These are phyloP conservation scores for Canavalia ensiformis DNA, from an alignment of 306 rosid genomes.

Conservation along the genomic window DNA sequence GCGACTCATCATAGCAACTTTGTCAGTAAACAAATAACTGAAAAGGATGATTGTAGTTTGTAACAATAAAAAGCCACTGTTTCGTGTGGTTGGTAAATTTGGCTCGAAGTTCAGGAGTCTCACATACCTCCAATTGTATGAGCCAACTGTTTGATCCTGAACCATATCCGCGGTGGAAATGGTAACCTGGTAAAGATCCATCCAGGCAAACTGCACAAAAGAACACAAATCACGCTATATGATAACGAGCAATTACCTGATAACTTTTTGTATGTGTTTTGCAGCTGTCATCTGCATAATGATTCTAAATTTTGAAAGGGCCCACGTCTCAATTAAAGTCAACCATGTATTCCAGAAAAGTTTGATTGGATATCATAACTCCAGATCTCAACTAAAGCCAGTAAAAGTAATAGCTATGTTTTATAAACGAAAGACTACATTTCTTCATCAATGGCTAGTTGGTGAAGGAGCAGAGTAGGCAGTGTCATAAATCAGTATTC, in stretches of 20 bases:
- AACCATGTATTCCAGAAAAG: slow-evolving; percentile 26
- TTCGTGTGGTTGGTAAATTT: slow-evolving; percentile 24
- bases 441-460: slow-evolving; percentile 18
- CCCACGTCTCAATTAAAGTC: slow-evolving; percentile 39
- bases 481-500: slow-evolving; percentile 21
- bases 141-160: slow-evolving; percentile 67
- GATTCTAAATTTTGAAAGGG: slow-evolving; percentile 32
- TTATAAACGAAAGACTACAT: background rate
- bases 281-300: slow-evolving; percentile 41
- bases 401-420: background rate
- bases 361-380: slow-evolving; percentile 43
- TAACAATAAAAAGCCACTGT: background rate
- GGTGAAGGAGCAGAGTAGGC: slow-evolving; percentile 4
- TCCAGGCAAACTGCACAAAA: slow-evolving; percentile 58
- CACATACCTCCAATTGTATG: slow-evolving; percentile 59
- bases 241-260: slow-evolving; percentile 37
- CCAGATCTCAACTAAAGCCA: slow-evolving; percentile 45
- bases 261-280: slow-evolving; percentile 31
- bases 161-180: slow-evolving; percentile 63
- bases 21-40: background rate
- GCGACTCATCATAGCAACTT: background rate
- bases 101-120: slow-evolving; percentile 26
- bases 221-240: slow-evolving; percentile 40
- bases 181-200: slow-evolving; percentile 64
- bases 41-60: slow-evolving; percentile 3